Conservation (phyloP, 179 eudicot species). For the Nepenthes alata region DNA sequence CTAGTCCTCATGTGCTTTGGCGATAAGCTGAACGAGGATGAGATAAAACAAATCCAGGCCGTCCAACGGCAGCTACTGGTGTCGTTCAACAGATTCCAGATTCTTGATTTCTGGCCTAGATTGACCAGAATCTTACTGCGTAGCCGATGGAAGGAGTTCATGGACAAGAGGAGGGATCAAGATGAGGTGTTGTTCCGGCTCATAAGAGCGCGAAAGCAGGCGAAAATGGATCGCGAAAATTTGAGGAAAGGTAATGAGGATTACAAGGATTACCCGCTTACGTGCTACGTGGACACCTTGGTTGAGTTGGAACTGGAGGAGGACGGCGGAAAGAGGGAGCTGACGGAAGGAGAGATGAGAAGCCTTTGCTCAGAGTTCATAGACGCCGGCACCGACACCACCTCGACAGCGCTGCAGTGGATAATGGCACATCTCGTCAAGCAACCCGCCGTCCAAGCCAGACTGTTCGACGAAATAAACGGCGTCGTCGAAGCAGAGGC, state of each 20-base stretch:
- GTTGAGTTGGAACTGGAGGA: slow-evolving; percentile 7
- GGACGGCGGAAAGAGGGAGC: slow-evolving; percentile 2
- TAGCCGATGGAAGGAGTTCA: slow-evolving; percentile 3
- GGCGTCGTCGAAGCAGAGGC: neutral
- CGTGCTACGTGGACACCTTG: slow-evolving; percentile 9
- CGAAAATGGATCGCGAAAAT: neutral
- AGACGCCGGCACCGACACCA: slow-evolving; percentile 6
- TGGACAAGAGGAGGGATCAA: neutral
- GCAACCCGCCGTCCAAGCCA: slow-evolving; percentile 1
- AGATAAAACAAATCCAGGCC: slow-evolving; percentile 4
- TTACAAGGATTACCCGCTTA: neutral
- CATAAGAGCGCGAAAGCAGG: slow-evolving; percentile 6
- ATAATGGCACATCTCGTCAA: slow-evolving; percentile 9
- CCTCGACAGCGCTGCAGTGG: slow-evolving; percentile 7
- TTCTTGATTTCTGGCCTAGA: slow-evolving; percentile 2
- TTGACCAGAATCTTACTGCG: neutral
- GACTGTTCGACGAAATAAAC: neutral
- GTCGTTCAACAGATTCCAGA: neutral
- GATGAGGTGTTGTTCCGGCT: slow-evolving; percentile 3
- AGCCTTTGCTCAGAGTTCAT: slow-evolving; percentile 7
- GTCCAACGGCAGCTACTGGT: neutral
- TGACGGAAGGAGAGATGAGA: slow-evolving; percentile 7
- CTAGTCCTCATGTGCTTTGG: slow-evolving; percentile 6
- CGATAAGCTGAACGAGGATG: slow-evolving; percentile 1
- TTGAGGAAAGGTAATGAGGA: neutral